phyloP scores from a whole-genome alignment of 2,329 filamentous ascomycete genomes.

The Scopulariopsis brevicaulis region DNA sequence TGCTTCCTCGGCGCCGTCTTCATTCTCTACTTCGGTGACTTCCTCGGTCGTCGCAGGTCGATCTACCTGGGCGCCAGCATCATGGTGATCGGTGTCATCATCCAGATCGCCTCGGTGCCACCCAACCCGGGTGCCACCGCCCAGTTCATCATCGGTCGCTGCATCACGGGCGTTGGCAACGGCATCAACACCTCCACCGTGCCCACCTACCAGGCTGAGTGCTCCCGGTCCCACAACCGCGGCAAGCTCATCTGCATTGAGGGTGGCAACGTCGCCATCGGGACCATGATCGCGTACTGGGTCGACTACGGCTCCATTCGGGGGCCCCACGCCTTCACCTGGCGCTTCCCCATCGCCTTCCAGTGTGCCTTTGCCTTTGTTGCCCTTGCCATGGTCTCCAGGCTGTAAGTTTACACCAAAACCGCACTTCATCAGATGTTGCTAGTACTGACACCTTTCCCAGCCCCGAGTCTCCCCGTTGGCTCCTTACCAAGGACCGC shows the following conservation, averaged over 20 bases:
- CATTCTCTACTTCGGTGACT: conserved; percentile 37
- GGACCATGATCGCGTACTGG: conserved; percentile 33
- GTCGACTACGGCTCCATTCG: conserved; percentile 24
- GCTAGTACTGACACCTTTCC: conserved; percentile 36
- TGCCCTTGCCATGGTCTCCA: conserved; percentile 31
- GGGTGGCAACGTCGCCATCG: conserved; percentile 37
- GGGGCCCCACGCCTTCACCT: conserved; percentile 28
- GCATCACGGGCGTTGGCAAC: conserved; percentile 45
- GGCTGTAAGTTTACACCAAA: conserved; percentile 11
- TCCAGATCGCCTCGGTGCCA: conserved; percentile 47
- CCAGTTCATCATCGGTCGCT: conserved; percentile 43
- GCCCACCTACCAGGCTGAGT: conserved; percentile 44
- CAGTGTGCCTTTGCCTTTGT: conserved; percentile 23
- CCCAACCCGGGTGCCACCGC: conserved; percentile 20
- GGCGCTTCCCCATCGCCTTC: conserved; percentile 44
- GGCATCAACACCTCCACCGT: conserved; percentile 42
- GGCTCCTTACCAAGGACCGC: conserved; percentile 34
- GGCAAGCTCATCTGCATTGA: conserved; percentile 41
- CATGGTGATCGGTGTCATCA: conserved; percentile 42
- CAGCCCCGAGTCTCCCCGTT: conserved; percentile 33
- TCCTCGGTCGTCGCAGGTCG: conserved; percentile 45
- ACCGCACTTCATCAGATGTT: neutral
- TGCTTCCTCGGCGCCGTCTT: conserved; percentile 5
- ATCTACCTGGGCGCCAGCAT: conserved; percentile 48
- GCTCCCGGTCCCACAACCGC: conserved; percentile 37